Base-by-base conservation (phyloP, 495 filamentous ascomycete genomes). In the Tuber umbilicatum region DNA sequence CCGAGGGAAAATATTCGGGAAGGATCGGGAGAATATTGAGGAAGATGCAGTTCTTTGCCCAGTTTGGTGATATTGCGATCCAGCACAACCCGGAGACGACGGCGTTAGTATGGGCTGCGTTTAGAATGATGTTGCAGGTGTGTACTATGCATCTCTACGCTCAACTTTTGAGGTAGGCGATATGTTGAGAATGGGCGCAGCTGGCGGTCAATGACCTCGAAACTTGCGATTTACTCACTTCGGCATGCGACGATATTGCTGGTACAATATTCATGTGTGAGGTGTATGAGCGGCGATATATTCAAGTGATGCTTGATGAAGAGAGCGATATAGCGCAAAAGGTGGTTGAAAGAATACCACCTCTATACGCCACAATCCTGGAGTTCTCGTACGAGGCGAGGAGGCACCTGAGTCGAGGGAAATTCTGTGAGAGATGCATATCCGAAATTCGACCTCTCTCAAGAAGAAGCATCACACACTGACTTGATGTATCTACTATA, bases 71-170 rank as follows among this genome's bases (percentile, higher is more conserved):
- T 39, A 73, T 76, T 21, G 72, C 45, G 14, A 75, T 76, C 40
- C 75, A 76, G 27, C 42, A 70, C 17, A 55, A 75, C 38, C 75
- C 75, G 17, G 75, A 76, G 5, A 73, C 71, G 19, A 76, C 73
- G 3, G 43, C 75, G 2, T 47, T 76, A n/a, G 43, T 76, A 47
- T 76, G 75, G 75, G 75, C 72, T 67, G 75, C 72, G 31, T 73
- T 74, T 37, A 75, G 75, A 40, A 47, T 75, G 71, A 76, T 76
- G 71, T 73, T 76, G 16, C 75, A 76, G 75, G 75, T 76, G 64
- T 35, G 37, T 43, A 73, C 43, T 35, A 23, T 37, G 69, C 27
- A 40, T 37, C 17, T 21, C 17, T 40, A 21, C 37, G 3, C 40
- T 40, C 9, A 41, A n/a, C 2, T 16, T 21, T 71, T 6, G 19